Conservation (phyloP, 345 rosid species). For the Bruguiera sexangula region DNA sequence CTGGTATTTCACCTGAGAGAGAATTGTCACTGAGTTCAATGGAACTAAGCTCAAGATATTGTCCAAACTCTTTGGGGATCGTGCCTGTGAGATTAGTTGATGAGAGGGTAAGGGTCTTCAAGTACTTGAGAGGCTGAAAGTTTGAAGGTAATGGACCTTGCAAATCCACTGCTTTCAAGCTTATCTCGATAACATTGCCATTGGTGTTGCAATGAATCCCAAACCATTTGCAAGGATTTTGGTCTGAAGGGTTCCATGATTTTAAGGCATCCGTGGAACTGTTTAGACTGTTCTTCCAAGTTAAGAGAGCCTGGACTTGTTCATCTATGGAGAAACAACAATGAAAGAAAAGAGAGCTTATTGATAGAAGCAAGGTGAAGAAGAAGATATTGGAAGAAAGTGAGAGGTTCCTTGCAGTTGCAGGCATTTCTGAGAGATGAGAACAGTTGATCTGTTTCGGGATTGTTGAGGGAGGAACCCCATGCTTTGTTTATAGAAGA, state of each 20-base stretch:
- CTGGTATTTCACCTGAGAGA: constrained; percentile 70
- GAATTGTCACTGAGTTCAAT: constrained; percentile 75
- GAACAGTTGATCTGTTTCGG: constrained; percentile 36
- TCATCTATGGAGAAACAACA: constrained; percentile 58
- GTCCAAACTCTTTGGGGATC: constrained; percentile 68
- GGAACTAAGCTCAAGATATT: constrained; percentile 43
- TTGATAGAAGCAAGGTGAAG: constrained; percentile 40
- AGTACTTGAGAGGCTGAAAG: constrained; percentile 50
- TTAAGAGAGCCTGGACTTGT: constrained; percentile 63
- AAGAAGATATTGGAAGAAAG: constrained; percentile 38
- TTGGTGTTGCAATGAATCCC: constrained; percentile 66
- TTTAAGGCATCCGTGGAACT: constrained; percentile 41
- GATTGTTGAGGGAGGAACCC: constrained; percentile 56
- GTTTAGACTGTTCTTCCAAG: constrained; percentile 73
- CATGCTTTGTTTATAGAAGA: constrained; percentile 80
- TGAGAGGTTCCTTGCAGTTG: constrained; percentile 43
- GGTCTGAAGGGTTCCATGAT: constrained; percentile 59
- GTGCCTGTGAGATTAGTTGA: constrained; percentile 70
- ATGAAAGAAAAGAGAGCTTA: constrained; percentile 40
- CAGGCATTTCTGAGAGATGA: constrained; percentile 57
- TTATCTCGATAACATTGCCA: constrained; percentile 55
- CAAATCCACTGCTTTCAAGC: constrained; percentile 52
- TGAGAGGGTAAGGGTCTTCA: constrained; percentile 56
- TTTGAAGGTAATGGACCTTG: constrained; percentile 64
- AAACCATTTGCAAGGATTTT: constrained; percentile 69